Evolutionary conservation across 495 filamentous ascomycete species (phyloP), one percentile per base, ranked within the genome.

Genomic region (Daldinia childiae): DNA sequence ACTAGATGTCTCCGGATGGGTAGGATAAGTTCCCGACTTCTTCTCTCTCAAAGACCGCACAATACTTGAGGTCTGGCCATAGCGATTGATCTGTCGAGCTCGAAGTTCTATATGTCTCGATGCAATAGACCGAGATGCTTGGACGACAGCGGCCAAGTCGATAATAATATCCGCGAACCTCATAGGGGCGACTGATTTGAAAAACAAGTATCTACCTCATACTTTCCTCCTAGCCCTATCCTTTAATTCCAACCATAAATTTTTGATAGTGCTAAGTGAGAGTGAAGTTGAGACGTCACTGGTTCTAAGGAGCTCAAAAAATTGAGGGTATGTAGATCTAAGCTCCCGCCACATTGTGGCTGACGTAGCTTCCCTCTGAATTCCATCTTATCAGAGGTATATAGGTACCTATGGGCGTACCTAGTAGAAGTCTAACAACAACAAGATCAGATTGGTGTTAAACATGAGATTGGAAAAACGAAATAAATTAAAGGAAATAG

Each of bases 91-190:
- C 78, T 98, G 93, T 62, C 88, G 85, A 43, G 87, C 83, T 17
- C 94, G 90, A 69, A 98, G 86, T 15, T 88, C 88, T 52, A 92
- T 79, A 80, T 98, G 95, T 80, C 93, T 93, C 71, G 86, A 82
- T 15, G 91, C 92, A 55, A 99, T 86, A 9, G 88, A 85, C 51
- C 89, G 88, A 63, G 93, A 90, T 75, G 92, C 94, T 82, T 88
- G 90, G 76, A 91, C 86, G 41, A 97, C 84, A 68, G 91, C 90
- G 65, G 91, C 89, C 68, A 91, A 86, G 82, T 98, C 94, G 63
- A 97, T 83, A 57, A 97, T 81, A 66, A 85, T 74, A 65, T 85
- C 79, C 58, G 79, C 82, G 74, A 86, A 76, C 64, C 83, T 78
- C 83, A 86, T 85, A 54, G 61, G 55, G 66, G 62, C 71, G 48